A percentile compares a stretch with the other conserved stretches of the same genome.
phyloP scores from a whole-genome alignment of 306 rosid species.

The Begonia fuchsioides region DNA sequence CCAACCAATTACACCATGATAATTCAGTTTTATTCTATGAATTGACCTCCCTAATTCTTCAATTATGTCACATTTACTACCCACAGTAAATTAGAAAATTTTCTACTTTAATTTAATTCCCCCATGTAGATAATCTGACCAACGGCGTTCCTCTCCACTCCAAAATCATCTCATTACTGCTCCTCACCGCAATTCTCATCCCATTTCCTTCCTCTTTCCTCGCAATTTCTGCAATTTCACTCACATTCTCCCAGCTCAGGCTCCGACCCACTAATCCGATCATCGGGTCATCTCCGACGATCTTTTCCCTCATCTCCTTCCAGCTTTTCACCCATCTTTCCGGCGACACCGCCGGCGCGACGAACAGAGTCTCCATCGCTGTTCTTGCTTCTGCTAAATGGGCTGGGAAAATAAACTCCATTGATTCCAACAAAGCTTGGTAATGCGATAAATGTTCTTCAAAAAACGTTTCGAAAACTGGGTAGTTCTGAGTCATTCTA shows the following conservation, averaged over 20 bases:
- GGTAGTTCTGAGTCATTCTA: no score
- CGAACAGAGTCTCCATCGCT: slow-evolving; percentile 9
- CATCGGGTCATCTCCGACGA: neutral
- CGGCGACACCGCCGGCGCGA: no score
- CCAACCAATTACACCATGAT: no score
- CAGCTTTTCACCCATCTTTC: no score
- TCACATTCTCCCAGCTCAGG: slow-evolving; percentile 7
- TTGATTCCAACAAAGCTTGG: slow-evolving; percentile 38
- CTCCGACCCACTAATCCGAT: neutral
- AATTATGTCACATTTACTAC: no score
- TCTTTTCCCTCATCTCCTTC: neutral
- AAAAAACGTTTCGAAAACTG: slow-evolving; percentile 35
- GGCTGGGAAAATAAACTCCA: slow-evolving; percentile 23
- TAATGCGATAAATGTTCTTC: slow-evolving; percentile 32
- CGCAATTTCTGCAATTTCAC: slow-evolving; percentile 33
- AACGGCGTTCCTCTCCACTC: slow-evolving; percentile 34
- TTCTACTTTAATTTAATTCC: slow-evolving; percentile 10
- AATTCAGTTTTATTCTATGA: no score
- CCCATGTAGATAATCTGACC: slow-evolving; percentile 46
- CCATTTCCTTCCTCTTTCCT: slow-evolving; percentile 23
- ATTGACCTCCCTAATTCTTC: no score
- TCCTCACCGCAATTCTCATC: slow-evolving; percentile 24
- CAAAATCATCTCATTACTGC: slow-evolving; percentile 31
- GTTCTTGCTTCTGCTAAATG: slow-evolving; percentile 36
- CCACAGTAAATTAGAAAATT: no score